Evolutionary conservation across 2,329 filamentous ascomycete genomes (phyloP).

Genomic region (Capronia americana): DNA sequence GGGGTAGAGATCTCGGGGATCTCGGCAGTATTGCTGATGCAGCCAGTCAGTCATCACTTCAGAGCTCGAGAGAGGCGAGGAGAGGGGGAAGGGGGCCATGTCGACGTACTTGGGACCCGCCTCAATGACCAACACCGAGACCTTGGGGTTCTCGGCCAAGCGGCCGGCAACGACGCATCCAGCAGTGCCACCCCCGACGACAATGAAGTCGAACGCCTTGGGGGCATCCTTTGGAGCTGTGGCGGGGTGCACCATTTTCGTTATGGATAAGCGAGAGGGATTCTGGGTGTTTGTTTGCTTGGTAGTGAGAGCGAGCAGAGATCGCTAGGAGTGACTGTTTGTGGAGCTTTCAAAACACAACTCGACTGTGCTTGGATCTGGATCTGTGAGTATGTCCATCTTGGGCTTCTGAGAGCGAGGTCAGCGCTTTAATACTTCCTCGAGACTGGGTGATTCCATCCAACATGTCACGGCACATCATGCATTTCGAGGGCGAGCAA

Average conservation of each 20-base stretch:
- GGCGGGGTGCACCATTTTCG: conserved; percentile 14
- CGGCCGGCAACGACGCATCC: conserved; percentile 59
- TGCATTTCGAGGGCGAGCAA: neutral
- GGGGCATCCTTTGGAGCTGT: conserved; percentile 15
- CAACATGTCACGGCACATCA: neutral
- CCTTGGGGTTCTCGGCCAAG: conserved; percentile 59
- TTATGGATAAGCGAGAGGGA: neutral
- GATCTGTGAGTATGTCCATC: neutral
- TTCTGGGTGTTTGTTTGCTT: neutral
- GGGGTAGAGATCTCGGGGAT: conserved; percentile 62
- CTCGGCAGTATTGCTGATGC: conserved; percentile 51
- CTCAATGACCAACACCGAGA: conserved; percentile 50
- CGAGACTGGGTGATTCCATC: neutral
- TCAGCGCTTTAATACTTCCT: neutral
- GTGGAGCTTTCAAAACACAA: neutral
- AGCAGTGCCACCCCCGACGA: conserved; percentile 53
- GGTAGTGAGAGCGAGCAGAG: neutral
- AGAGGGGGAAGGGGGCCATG: too few species aligned
- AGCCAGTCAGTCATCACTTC: neutral
- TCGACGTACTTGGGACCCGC: conserved; percentile 44
- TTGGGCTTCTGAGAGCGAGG: neutral
- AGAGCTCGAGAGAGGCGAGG: neutral
- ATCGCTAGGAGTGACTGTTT: neutral
- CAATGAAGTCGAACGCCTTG: conserved; percentile 40
- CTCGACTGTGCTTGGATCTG: neutral